These are phyloP conservation scores for Sequoia sempervirens DNA, from an alignment of 75 land plant genomes.

Conservation along the genomic window DNA sequence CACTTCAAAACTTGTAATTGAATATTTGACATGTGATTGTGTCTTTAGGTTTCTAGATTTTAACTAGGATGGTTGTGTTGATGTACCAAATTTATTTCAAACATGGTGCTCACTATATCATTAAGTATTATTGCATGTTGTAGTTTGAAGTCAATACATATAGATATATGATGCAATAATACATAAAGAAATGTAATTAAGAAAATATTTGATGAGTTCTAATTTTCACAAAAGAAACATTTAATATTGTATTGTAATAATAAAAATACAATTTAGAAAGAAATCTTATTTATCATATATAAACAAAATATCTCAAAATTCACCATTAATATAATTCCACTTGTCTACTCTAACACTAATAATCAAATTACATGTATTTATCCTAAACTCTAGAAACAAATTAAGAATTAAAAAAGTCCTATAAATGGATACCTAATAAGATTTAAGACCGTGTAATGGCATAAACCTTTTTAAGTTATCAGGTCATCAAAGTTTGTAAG, in stretches of 20 bases:
- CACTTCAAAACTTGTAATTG: neutral
- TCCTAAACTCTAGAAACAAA: neutral
- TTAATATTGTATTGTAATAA: conserved; percentile 11
- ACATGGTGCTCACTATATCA: neutral
- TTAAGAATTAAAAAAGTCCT: neutral
- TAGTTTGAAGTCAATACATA: neutral
- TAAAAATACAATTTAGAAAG: neutral
- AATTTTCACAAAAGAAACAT: neutral
- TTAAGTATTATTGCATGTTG: conserved; percentile 8
- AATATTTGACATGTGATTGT: neutral
- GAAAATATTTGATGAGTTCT: no score
- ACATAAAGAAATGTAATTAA: no score
- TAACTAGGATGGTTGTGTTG: conserved; percentile 9
- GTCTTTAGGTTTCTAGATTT: neutral
- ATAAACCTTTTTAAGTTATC: no score
- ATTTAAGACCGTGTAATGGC: neutral
- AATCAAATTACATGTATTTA: no score
- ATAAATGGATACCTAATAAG: neutral
- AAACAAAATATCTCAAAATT: neutral
- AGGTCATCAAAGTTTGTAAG: no score
- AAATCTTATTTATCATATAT: neutral
- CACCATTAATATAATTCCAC: neutral
- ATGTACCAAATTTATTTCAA: conserved; percentile 3
- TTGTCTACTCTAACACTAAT: neutral
- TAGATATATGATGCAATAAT: no score